Conservation (phyloP, 495 filamentous ascomycete species). For the Chlorociboria aeruginascens region DNA sequence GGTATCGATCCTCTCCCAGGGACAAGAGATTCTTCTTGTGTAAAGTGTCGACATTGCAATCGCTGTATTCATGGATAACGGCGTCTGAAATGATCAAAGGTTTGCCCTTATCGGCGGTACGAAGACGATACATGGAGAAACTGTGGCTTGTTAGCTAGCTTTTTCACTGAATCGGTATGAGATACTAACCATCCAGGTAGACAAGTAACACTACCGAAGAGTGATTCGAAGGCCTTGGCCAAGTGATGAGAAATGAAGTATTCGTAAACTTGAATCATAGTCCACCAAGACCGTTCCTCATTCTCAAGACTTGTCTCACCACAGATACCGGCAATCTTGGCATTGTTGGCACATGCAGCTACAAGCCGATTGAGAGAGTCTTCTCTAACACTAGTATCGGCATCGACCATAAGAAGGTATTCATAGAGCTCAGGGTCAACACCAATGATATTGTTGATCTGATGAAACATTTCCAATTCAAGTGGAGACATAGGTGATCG, state of each 20-base stretch:
- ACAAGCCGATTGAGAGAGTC: constrained; percentile 90
- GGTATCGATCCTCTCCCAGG: constrained; percentile 92
- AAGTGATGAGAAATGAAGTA: constrained; percentile 96
- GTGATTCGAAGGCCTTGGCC: constrained; percentile 86
- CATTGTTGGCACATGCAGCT: constrained; percentile 84
- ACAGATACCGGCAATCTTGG: constrained; percentile 94
- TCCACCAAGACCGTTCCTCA: constrained; percentile 91
- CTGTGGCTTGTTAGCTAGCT: constrained; percentile 31
- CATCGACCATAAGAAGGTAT: constrained; percentile 94
- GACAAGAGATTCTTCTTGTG: constrained; percentile 97
- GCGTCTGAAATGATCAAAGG: constrained; percentile 86
- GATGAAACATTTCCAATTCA: constrained; percentile 95
- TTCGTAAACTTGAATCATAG: constrained; percentile 99
- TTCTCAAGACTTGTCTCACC: constrained; percentile 96
- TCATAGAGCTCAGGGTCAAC: constrained; percentile 97
- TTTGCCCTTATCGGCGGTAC: constrained; percentile 82
- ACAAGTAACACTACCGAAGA: constrained; percentile 94
- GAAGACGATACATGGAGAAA: constrained; percentile 97
- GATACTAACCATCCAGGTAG: constrained; percentile 87
- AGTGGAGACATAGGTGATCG: constrained; percentile 87
- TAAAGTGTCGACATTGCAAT: constrained; percentile 80
- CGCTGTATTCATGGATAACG: constrained; percentile 76
- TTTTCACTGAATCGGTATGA: constrained; percentile 21
- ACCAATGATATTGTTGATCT: constrained; percentile 98
- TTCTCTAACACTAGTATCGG: constrained; percentile 88